Percentiles rank a stretch among this genome's conserved stretches.
phyloP scores from a whole-genome alignment of 495 filamentous ascomycete species.

The Chaetomium tenue region DNA sequence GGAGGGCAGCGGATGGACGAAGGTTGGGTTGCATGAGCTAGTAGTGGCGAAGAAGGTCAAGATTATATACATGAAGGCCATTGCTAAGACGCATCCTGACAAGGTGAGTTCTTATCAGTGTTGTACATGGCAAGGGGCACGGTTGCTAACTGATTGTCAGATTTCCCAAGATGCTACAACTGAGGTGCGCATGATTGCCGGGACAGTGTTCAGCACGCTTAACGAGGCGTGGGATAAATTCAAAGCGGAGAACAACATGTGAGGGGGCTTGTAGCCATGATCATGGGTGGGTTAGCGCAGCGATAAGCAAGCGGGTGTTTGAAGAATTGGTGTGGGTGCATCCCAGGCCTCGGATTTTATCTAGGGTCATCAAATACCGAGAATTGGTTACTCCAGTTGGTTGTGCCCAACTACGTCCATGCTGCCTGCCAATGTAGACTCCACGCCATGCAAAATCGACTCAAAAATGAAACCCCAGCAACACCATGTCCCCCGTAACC shows the following conservation, averaged over 20 bases:
- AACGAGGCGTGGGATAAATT: slow-evolving; percentile 99
- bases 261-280: background rate
- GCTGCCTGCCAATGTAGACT: slow-evolving; percentile 3
- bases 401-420: background rate
- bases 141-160: slow-evolving; percentile 45
- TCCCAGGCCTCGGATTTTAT: background rate
- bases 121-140: background rate
- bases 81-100: slow-evolving; percentile 96
- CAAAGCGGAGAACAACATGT: slow-evolving; percentile 82
- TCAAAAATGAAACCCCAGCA: background rate
- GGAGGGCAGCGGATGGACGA: slow-evolving; percentile 93
- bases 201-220: slow-evolving; percentile 82
- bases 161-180: slow-evolving; percentile 85
- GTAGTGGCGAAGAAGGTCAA: slow-evolving; percentile 91
- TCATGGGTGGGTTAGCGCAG: background rate
- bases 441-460: slow-evolving; percentile 20
- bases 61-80: slow-evolving; percentile 97
- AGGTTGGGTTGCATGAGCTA: slow-evolving; percentile 88
- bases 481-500: background rate
- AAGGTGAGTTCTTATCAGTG: slow-evolving; percentile 64
- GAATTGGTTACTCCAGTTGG: background rate
- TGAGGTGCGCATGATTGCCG: slow-evolving; percentile 90
- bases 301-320: background rate
- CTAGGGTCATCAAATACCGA: background rate
- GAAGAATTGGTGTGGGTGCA: background rate